These are phyloP conservation scores for Penicillium waksmanii DNA, from an alignment of 495 filamentous ascomycete species.

Conservation along the genomic window DNA sequence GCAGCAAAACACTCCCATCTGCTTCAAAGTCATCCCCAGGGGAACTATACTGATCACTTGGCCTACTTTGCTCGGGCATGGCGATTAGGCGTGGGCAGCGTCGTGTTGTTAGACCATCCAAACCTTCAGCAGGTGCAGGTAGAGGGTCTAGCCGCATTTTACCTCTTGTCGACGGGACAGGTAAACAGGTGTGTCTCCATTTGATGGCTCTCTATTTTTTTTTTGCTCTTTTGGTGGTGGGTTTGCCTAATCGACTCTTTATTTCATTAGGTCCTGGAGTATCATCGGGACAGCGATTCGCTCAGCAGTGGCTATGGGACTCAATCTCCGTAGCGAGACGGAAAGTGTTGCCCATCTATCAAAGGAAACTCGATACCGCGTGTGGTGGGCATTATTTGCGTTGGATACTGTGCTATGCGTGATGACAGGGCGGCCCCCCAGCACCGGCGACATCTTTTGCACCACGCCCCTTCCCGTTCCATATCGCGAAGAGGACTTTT, in stretches of 20 bases:
- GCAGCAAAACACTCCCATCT: slow-evolving; percentile 54
- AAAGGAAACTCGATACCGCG: slow-evolving; percentile 47
- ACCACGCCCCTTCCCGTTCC: slow-evolving; percentile 58
- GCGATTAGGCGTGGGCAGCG: slow-evolving; percentile 53
- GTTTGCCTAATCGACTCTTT: background rate
- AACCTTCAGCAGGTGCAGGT: slow-evolving; percentile 63
- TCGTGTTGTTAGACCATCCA: slow-evolving; percentile 53
- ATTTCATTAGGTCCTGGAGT: slow-evolving; percentile 55
- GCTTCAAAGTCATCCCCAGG: slow-evolving; percentile 36
- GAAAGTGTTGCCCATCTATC: slow-evolving; percentile 48
- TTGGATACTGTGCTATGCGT: slow-evolving; percentile 59
- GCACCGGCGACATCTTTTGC: slow-evolving; percentile 54
- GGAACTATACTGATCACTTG: slow-evolving; percentile 49
- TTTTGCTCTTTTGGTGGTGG: background rate
- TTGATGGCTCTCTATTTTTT: background rate
- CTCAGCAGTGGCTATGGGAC: slow-evolving; percentile 59
- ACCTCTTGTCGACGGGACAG: slow-evolving; percentile 60
- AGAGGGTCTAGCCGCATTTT: slow-evolving; percentile 59
- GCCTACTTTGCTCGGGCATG: slow-evolving; percentile 63
- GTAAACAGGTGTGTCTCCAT: slow-evolving; percentile 55
- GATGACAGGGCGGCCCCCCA: slow-evolving; percentile 64
- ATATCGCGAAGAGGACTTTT: slow-evolving; percentile 55
- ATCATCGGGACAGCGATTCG: slow-evolving; percentile 62
- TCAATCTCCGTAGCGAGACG: slow-evolving; percentile 64
- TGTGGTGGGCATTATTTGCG: slow-evolving; percentile 61